A percentile compares a stretch with the other conserved stretches of the same genome.
phyloP scores from a whole-genome alignment of 768 basidiomycete species.

The Cystofilobasidium macerans region DNA sequence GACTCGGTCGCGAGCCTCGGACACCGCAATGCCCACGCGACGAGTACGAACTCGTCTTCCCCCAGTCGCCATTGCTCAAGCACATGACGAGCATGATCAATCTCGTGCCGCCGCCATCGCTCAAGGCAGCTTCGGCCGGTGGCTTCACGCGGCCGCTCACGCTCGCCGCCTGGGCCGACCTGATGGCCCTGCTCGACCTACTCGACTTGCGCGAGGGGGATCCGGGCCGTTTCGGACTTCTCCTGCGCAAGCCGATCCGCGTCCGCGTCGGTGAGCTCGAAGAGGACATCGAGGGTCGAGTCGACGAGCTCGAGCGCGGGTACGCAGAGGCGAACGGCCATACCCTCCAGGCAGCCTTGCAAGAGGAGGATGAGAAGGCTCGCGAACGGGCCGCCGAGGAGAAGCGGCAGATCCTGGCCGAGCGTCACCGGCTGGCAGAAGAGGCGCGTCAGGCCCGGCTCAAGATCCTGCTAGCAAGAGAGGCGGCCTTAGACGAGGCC shows the following conservation, averaged over 20 bases:
- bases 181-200: not conserved
- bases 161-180: not conserved
- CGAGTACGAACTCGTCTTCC: no score
- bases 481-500: no score
- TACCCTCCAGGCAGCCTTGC: not conserved
- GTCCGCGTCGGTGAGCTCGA: not conserved
- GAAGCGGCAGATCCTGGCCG: not conserved
- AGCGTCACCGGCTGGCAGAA: not conserved
- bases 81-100: no score
- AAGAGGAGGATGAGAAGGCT: not conserved
- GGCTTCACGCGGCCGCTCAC: not conserved
- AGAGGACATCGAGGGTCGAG: not conserved
- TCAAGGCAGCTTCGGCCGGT: not conserved
- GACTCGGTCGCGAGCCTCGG: no score
- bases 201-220: not conserved
- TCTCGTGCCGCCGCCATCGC: not conserved
- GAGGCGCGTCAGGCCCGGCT: not conserved
- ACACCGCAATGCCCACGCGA: no score
- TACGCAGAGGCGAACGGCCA: not conserved
- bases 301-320: not conserved
- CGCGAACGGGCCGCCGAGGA: not conserved
- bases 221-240: not conserved
- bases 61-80: no score
- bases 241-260: not conserved
- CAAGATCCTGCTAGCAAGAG: no score